These are phyloP conservation scores for Penicillium pulvis DNA, from an alignment of 495 filamentous ascomycete genomes.

Conservation along the genomic window DNA sequence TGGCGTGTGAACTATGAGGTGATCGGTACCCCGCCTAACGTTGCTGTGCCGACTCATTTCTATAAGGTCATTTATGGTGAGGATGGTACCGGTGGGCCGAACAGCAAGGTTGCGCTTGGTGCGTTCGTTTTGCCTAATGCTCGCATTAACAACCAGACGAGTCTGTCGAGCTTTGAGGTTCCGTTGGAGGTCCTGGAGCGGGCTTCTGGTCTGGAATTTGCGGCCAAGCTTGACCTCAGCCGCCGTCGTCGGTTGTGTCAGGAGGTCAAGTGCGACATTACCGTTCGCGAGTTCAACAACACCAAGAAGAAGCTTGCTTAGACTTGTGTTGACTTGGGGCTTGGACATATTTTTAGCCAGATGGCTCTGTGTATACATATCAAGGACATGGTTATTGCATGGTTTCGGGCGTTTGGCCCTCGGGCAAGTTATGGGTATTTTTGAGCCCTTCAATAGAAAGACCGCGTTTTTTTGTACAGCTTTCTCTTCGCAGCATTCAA, in stretches of 20 bases:
- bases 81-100: slow-evolving; percentile 60
- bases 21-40: slow-evolving; percentile 90
- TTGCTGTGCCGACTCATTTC: slow-evolving; percentile 97
- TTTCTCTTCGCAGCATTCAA: slow-evolving; percentile 36
- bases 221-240: slow-evolving; percentile 67
- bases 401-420: slow-evolving; percentile 26
- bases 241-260: slow-evolving; percentile 81
- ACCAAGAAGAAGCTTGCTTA: slow-evolving; percentile 30
- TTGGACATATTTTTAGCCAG: background rate
- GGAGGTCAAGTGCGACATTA: slow-evolving; percentile 76
- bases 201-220: slow-evolving; percentile 90
- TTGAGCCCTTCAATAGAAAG: slow-evolving; percentile 5
- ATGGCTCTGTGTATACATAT: slow-evolving; percentile 31
- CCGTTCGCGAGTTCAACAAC: slow-evolving; percentile 74
- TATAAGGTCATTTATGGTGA: slow-evolving; percentile 98
- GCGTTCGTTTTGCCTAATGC: slow-evolving; percentile 97
- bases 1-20: slow-evolving; percentile 96
- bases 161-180: slow-evolving; percentile 87
- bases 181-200: slow-evolving; percentile 89
- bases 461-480: background rate
- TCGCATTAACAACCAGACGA: slow-evolving; percentile 81
- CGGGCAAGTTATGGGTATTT: slow-evolving; percentile 16
- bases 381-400: slow-evolving; percentile 27
- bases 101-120: slow-evolving; percentile 80
- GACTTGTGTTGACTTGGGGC: background rate